phyloP scores from a whole-genome alignment of 495 filamentous ascomycete species.

The Podospora pseudopauciseta region DNA sequence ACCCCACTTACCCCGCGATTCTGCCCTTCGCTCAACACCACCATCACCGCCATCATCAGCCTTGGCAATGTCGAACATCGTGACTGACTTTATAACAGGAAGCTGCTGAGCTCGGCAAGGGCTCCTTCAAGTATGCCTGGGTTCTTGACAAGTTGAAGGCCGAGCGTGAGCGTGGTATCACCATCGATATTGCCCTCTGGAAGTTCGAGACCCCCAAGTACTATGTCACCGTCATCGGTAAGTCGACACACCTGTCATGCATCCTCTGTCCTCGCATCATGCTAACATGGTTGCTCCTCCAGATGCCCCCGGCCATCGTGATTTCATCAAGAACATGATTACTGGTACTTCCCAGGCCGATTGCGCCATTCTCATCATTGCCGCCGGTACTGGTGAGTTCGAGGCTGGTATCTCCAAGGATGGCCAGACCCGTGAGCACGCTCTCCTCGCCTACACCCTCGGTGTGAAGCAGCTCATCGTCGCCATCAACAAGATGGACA shows the following conservation, averaged over 20 bases:
- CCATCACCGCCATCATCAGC: not conserved
- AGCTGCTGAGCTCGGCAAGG: slow-evolving; percentile 99
- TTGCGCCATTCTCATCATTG: slow-evolving; percentile 99
- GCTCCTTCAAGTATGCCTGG: slow-evolving; percentile 99
- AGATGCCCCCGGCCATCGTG: slow-evolving; percentile 99
- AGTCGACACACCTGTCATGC: slow-evolving; percentile 27
- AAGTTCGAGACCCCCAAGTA: slow-evolving; percentile 99
- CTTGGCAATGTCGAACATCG: not conserved
- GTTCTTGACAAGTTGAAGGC: slow-evolving; percentile 99
- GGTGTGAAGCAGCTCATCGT: slow-evolving; percentile 99
- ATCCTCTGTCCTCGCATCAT: not conserved
- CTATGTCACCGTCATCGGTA: slow-evolving; percentile 99
- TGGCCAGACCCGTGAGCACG: slow-evolving; percentile 99
- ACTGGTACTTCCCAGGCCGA: slow-evolving; percentile 99
- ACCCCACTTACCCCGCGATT: slow-evolving; percentile 26
- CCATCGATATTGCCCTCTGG: slow-evolving; percentile 99
- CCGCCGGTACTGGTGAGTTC: slow-evolving; percentile 99
- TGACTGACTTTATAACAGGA: slow-evolving; percentile 58
- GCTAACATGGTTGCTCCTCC: slow-evolving; percentile 19
- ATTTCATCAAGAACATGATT: slow-evolving; percentile 99
- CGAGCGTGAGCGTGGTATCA: slow-evolving; percentile 99
- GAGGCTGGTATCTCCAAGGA: slow-evolving; percentile 99
- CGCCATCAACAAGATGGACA: slow-evolving; percentile 99
- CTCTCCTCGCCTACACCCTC: slow-evolving; percentile 98
- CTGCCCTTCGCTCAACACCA: slow-evolving; percentile 7